Percentiles rank a stretch among this genome's conserved stretches.
phyloP scores from a whole-genome alignment of 2,329 filamentous ascomycete genomes.

The Diaporthe caulivora region DNA sequence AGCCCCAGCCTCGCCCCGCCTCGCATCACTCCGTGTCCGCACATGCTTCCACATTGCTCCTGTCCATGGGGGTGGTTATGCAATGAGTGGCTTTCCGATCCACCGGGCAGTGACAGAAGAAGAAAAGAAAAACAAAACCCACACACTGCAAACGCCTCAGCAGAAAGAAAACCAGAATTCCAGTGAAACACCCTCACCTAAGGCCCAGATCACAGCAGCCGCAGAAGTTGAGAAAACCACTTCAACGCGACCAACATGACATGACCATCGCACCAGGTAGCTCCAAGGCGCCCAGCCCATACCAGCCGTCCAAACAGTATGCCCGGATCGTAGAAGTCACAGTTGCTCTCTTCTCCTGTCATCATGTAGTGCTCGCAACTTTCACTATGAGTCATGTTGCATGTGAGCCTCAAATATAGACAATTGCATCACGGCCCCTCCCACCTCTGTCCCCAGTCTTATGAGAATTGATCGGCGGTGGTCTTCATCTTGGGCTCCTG shows the following conservation, averaged over 20 bases:
- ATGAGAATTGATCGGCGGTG: constrained; percentile 33
- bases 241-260: background rate
- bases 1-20: constrained; percentile 18
- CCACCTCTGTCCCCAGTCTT: background rate
- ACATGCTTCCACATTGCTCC: background rate
- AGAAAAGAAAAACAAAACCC: background rate
- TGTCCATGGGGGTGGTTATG: background rate
- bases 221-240: background rate
- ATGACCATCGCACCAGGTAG: background rate
- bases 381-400: background rate
- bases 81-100: constrained; percentile 9
- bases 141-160: background rate
- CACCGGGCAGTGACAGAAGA: background rate
- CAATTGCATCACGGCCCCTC: background rate
- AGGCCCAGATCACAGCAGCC: background rate
- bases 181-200: constrained; percentile 2
- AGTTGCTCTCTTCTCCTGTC: background rate
- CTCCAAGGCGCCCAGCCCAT: constrained; percentile 22
- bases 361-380: background rate
- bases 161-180: background rate
- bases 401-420: background rate
- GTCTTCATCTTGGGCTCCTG: constrained; percentile 40
- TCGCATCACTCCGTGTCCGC: background rate
- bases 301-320: background rate
- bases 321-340: background rate